phyloP scores from a whole-genome alignment of 148 eudicot species.

The Vaccinium vitisidaea region DNA sequence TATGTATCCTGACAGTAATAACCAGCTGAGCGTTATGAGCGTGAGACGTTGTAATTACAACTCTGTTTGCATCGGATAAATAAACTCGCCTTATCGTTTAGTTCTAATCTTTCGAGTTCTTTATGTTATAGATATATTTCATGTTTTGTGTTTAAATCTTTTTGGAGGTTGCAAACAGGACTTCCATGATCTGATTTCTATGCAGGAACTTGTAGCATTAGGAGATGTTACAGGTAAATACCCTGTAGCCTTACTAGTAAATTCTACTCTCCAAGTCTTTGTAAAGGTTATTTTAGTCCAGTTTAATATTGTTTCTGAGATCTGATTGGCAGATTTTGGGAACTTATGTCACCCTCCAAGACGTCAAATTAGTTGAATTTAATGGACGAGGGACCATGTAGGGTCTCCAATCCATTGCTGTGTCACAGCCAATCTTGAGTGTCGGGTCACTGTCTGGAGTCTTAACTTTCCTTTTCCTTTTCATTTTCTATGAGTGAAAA shows the following conservation, averaged over 20 bases:
- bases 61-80: not conserved
- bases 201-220: not conserved
- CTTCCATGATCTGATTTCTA: not conserved
- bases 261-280: not conserved
- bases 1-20: not conserved
- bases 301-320: not conserved
- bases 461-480: not conserved
- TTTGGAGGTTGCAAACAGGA: not conserved
- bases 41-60: not conserved
- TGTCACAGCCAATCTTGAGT: not conserved
- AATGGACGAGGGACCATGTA: not conserved
- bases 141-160: not conserved
- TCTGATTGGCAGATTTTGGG: not conserved
- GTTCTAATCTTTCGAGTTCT: not conserved
- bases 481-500: not conserved
- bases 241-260: not conserved
- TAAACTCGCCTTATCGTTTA: not conserved
- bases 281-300: not conserved
- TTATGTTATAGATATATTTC: not conserved
- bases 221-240: not conserved
- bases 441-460: not conserved
- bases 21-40: not conserved
- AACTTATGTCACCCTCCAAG: not conserved
- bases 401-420: not conserved
- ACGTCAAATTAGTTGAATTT: not conserved